Percentiles rank a stretch among this genome's conserved stretches.
phyloP scores from a whole-genome alignment of 2,329 filamentous ascomycete species.

The Fusarium clavum region DNA sequence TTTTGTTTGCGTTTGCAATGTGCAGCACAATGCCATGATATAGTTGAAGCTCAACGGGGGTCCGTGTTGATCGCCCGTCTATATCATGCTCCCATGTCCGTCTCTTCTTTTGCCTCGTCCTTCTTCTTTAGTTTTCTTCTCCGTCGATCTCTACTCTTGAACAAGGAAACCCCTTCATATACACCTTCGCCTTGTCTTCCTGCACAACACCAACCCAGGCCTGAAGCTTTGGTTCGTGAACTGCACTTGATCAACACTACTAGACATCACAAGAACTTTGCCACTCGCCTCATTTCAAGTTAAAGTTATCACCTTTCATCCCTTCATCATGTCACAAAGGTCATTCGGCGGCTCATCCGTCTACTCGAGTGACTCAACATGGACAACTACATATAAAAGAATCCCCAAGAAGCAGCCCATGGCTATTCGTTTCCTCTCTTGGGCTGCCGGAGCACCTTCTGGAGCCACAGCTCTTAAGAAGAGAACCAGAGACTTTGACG shows the following conservation, averaged over 20 bases:
- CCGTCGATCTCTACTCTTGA: constrained; percentile 30
- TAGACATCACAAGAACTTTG: constrained; percentile 6
- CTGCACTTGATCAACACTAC: constrained; percentile 16
- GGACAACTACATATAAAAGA: constrained; percentile 42
- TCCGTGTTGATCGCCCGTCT: constrained; percentile 20
- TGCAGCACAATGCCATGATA: constrained; percentile 15
- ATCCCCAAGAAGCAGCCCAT: constrained; percentile 43
- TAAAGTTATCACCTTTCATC: neutral
- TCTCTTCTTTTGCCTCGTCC: constrained; percentile 32
- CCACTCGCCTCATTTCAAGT: constrained; percentile 32
- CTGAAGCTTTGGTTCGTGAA: constrained; percentile 28
- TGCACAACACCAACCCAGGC: constrained; percentile 18
- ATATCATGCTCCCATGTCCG: constrained; percentile 38
- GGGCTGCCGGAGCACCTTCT: constrained; percentile 45
- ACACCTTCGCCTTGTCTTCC: constrained; percentile 15
- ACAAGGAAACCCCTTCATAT: constrained; percentile 33
- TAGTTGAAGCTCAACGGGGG: constrained; percentile 4
- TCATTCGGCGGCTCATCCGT: constrained; percentile 33
- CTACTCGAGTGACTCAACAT: constrained; percentile 43
- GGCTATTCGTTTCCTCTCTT: constrained; percentile 45
- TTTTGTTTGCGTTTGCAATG: neutral
- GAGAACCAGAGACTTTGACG: constrained; percentile 43
- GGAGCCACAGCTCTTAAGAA: constrained; percentile 44
- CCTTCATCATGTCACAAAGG: constrained; percentile 23
- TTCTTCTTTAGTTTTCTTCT: constrained; percentile 30